Base-by-base conservation (phyloP, 192 early-diverging fungal genomes). In the Kickxella alabastrina region DNA sequence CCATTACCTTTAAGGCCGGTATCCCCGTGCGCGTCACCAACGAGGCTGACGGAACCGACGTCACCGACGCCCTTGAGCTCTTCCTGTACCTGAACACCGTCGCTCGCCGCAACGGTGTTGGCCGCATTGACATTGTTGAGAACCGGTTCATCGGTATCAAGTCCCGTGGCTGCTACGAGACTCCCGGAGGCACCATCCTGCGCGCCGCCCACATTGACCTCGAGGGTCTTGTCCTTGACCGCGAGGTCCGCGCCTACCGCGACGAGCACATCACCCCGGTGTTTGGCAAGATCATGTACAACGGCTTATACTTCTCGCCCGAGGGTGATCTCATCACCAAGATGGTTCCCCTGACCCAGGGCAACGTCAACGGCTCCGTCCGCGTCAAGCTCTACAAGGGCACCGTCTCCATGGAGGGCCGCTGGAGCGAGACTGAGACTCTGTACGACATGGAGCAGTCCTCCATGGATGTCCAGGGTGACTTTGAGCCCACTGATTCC, bases 71-170 rank as follows among this genome's bases (percentile, higher is more conserved):
- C 9, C 78, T 95, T 22, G 88, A 84, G 2, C 80, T 97, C 41
- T 99, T 99, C 82, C 75, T 92, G 56, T 94, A 99, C 82, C 82
- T 99, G 57, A 99, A 97, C 82, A 85, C 85, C 10, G 75, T 95
- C 12, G 96, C 90, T 23, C 86, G 96, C 48, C 91, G 93, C 77
- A 93, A 99, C 80, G 96, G 96, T 36, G 85, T 99, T 57, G 96
- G 96, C 41, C 90, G 96, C 67, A 85, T 99, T 56, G 96, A 99
- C 72, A 99, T 99, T 79, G 96, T 99, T 52, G 96, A 97, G 83
- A 95, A 93, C 79, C 86, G 96, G 39, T 98, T 95, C 77, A 94
- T 98, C 59, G 94, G 94, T 49, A 92, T 98, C 82, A 98, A 97
- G 83, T 93, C 91, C 46, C 92, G 94, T 32, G 94, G 95, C 65